These are phyloP conservation scores for Paecilomyces niveus DNA, from an alignment of 2,329 filamentous ascomycete species.

Conservation along the genomic window DNA sequence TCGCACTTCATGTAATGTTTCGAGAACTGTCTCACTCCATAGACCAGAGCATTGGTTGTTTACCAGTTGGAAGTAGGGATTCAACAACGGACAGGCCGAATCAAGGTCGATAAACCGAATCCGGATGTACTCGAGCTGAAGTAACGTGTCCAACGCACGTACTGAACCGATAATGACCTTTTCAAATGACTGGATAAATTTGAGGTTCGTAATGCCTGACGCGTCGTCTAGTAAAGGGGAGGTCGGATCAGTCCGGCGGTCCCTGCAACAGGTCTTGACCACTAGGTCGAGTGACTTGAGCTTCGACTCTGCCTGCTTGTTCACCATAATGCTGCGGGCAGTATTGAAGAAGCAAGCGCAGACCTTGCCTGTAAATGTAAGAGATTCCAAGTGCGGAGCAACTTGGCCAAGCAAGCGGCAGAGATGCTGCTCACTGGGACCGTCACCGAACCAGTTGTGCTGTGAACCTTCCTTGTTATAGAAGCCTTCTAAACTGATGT, in stretches of 20 bases:
- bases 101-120: constrained; percentile 72
- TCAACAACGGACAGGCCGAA: constrained; percentile 61
- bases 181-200: constrained; percentile 67
- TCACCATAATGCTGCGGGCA: constrained; percentile 46
- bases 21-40: constrained; percentile 63
- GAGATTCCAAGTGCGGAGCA: constrained; percentile 56
- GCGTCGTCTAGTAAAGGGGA: constrained; percentile 53
- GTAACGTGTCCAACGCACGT: constrained; percentile 52
- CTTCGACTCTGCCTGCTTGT: constrained; percentile 31
- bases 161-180: constrained; percentile 59
- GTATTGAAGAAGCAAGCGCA: constrained; percentile 62
- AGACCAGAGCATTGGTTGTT: constrained; percentile 59
- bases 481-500: constrained; percentile 64
- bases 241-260: constrained; percentile 20
- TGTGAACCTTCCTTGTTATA: constrained; percentile 59
- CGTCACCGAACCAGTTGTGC: constrained; percentile 39
- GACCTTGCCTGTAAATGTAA: constrained; percentile 65
- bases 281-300: constrained; percentile 64
- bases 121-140: constrained; percentile 56
- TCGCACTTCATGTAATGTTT: constrained; percentile 52
- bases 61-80: constrained; percentile 63
- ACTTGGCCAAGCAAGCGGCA: constrained; percentile 57
- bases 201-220: constrained; percentile 63
- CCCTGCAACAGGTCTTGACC: constrained; percentile 66
- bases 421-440: constrained; percentile 54